Evolutionary conservation across 2,329 filamentous ascomycete species (phyloP), one percentile per base, ranked within the genome.

Genomic region (Paraphaeosphaeria sporulosa): DNA sequence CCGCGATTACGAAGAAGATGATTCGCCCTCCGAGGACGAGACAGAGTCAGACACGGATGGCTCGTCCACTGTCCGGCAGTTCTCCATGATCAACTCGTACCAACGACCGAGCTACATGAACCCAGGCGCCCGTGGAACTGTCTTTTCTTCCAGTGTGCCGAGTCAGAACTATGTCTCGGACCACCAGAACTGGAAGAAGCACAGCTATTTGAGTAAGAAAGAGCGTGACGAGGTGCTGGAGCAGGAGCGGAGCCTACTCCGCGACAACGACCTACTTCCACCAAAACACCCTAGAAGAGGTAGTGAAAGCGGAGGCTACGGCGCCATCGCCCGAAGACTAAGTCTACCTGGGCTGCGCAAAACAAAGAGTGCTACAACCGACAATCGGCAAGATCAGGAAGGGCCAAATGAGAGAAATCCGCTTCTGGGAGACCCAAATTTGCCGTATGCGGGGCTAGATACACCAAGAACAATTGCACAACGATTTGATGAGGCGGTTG

Each of bases 61-160:
- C 77, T 71, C 68, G 6, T 72, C 84, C 83, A 80, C 81, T 10
- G 68, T 82, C 55, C 78, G 80, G 65, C 78, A 81, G 50, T 77
- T 70, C 59, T 75, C 86, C 17, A 83, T 90, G 79, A 82, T 84
- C 19, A 84, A 86, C 38, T 86, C 86, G 34, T 97, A 95, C 79
- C 87, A 91, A 57, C 86, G 93, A 48, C 92, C 93, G 0, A 91
- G 88, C 66, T 90, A 89, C 72, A 89, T 95, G 46, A 89, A 90
- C 32, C 90, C 90, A 13, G 89, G 89, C 25, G 85, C 88, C 1
- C 84, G 92, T 56, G 89, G 90, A 3, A 86, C 90, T 4, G 83
- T 96, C 60, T 87, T 87, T 84, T 61, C 90, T 83, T 77, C 88
- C 32, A 80, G 77, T 63, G 80, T 74, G 75, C 80, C 55, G 74